phyloP scores from a whole-genome alignment of 2,329 filamentous ascomycete species.

The Fusarium citri region DNA sequence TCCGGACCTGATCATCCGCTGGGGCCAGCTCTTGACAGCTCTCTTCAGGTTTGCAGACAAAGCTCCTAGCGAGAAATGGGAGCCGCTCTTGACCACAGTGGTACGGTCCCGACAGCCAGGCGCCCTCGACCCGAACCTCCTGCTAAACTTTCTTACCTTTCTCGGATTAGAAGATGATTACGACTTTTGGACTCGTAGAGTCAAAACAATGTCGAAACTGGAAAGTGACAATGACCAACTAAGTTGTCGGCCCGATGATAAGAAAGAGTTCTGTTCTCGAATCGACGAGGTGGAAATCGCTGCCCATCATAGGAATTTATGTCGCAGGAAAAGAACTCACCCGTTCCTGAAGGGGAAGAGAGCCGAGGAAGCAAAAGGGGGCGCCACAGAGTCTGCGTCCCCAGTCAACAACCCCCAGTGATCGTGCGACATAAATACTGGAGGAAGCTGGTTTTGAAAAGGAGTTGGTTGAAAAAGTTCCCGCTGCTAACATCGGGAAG shows the following conservation, averaged over 20 bases:
- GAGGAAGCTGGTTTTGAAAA: background rate
- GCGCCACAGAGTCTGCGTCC: background rate
- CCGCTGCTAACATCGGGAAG: background rate
- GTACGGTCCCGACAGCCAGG: background rate
- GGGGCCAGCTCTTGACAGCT: constrained; percentile 32
- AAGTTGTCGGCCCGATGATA: background rate
- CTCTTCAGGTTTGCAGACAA: constrained; percentile 38
- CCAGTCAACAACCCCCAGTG: background rate
- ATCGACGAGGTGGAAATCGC: background rate
- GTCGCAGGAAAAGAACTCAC: constrained; percentile 3
- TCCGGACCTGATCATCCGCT: constrained; percentile 34
- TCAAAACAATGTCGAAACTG: background rate
- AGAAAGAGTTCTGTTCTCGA: background rate
- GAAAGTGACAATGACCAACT: background rate
- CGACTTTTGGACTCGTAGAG: constrained; percentile 20
- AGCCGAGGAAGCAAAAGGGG: background rate
- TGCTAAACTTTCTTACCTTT: constrained; percentile 23
- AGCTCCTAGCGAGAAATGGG: constrained; percentile 25
- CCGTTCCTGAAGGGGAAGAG: background rate
- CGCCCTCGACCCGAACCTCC: constrained; percentile 2
- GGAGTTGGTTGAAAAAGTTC: background rate
- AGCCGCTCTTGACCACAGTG: constrained; percentile 2
- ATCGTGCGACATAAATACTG: background rate
- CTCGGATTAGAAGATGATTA: constrained; percentile 24
- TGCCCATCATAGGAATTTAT: constrained; percentile 3